Percentiles rank a stretch among this genome's conserved stretches.
phyloP scores from a whole-genome alignment of 139 green algal species.

The Tetradesmus lagerheimii region DNA sequence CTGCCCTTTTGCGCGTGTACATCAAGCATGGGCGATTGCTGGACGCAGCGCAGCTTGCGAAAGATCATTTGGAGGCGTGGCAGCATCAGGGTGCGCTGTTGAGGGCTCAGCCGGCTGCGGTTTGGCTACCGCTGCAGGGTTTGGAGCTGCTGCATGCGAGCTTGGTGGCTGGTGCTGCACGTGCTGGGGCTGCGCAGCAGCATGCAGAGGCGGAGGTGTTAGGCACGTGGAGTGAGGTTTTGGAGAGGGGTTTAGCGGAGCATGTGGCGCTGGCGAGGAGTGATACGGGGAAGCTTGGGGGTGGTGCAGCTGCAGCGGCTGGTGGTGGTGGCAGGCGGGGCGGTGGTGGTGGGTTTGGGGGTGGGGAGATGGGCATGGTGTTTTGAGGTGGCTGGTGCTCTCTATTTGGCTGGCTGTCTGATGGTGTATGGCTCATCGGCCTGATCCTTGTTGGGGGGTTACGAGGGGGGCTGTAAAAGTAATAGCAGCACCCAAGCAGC shows the following conservation, averaged over 20 bases:
- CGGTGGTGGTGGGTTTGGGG: background rate
- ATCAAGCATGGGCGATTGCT: constrained; percentile 34
- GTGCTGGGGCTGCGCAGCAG: background rate
- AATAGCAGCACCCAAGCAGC: no score
- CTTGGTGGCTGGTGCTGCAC: constrained; percentile 18
- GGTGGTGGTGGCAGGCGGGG: no score
- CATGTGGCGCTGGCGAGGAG: constrained; percentile 1
- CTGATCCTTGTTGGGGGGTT: no score
- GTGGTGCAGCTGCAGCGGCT: background rate
- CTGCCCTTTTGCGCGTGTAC: constrained; percentile 27
- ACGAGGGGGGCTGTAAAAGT: no score
- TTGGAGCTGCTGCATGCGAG: constrained; percentile 34
- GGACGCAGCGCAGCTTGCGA: constrained; percentile 24
- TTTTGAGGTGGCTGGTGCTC: constrained; percentile 3
- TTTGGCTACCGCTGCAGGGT: constrained; percentile 35
- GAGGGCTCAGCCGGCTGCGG: background rate
- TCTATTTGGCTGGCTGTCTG: background rate
- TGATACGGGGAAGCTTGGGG: constrained; percentile 20
- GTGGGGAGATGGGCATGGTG: background rate
- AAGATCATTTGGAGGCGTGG: constrained; percentile 39
- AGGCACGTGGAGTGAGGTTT: constrained; percentile 20
- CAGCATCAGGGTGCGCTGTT: constrained; percentile 13
- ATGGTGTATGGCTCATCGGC: no score
- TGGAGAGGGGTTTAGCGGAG: constrained; percentile 4
- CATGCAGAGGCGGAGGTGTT: background rate